Percentiles rank a stretch among this genome's conserved stretches.
Evolutionary conservation across 805 yeast genomes (phyloP).

Genomic region (Candida maltosa): DNA sequence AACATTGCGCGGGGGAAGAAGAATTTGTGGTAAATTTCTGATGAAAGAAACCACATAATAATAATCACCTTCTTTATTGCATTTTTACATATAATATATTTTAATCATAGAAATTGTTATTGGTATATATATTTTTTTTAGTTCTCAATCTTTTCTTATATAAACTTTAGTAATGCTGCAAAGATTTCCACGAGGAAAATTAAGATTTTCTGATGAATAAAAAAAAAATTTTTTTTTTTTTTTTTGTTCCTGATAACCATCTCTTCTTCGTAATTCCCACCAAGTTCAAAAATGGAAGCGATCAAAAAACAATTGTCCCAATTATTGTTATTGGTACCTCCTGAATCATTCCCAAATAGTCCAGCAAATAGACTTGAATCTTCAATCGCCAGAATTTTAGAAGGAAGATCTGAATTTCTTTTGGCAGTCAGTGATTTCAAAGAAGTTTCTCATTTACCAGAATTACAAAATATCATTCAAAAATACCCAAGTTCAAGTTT

Average conservation of each 20-base stretch:
- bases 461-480: constrained; percentile 4
- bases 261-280: background rate
- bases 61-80: too few species aligned
- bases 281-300: background rate
- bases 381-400: constrained; percentile 16
- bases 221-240: too few species aligned
- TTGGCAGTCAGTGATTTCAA: constrained; percentile 14
- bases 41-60: too few species aligned
- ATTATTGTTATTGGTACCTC: constrained; percentile 16
- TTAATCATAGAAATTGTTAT: too few species aligned
- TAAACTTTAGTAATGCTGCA: too few species aligned
- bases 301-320: constrained; percentile 15
- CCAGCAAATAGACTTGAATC: constrained; percentile 7
- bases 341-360: constrained; percentile 10
- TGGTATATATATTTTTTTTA: too few species aligned
- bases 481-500: constrained; percentile 17
- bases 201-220: too few species aligned
- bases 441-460: constrained; percentile 15
- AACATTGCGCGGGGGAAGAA: too few species aligned
- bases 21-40: too few species aligned
- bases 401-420: constrained; percentile 24
- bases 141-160: too few species aligned
- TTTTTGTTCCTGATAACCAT: background rate
- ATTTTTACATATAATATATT: too few species aligned
- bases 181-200: too few species aligned